Base-by-base conservation (phyloP, 2,329 filamentous ascomycete species). In the Plenodomus tracheiphilus region DNA sequence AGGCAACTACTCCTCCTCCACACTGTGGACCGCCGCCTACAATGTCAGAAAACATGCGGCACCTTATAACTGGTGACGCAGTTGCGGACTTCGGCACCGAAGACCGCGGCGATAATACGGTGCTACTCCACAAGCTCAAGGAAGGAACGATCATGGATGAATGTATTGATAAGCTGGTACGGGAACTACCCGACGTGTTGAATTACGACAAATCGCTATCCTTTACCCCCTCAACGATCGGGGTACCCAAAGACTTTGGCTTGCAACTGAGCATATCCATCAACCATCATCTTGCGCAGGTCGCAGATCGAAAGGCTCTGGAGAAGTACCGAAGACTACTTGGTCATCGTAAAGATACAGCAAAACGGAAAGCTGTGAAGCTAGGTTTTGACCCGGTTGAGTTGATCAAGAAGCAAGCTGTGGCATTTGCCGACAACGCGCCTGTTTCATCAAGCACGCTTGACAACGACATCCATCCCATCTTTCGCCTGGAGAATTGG, bases 321-420 rank as follows among this genome's bases (percentile, higher is more conserved):
- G 69, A 72, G 40, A 71, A 70, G 46, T 72, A 71, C 49, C 59
- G 69, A 41, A 59, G 68, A n/a, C 53, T 72, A 35, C 54, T 72
- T n/a, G 69, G 69, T 2, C 62, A 72, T 43, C 60, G 66, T 30
- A 70, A 68, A 43, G 65, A 69, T 35, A 48, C 58, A 15, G 46
- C 58, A 2, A 71, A 71, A 49, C 59, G 63, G 8, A 71, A 66
- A 46, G 45, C 61, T 19, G 39, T 68, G 11, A 71, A 62, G 34
- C 62, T 72, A 30, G 71, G 71, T 0, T 74, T 74, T 43, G 70
- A 74, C 43, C 70, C 71, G 16, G 61, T 69, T 30, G 69, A 74
- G 18, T 46, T 74, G 37, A 72, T 74, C 43, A 71, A 66, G 39
- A 72, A 71, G 39, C 69, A 72, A 60, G 71, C 71, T 30, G 65